phyloP scores from a whole-genome alignment of 2,329 filamentous ascomycete genomes.

The Monosporascus ibericus region DNA sequence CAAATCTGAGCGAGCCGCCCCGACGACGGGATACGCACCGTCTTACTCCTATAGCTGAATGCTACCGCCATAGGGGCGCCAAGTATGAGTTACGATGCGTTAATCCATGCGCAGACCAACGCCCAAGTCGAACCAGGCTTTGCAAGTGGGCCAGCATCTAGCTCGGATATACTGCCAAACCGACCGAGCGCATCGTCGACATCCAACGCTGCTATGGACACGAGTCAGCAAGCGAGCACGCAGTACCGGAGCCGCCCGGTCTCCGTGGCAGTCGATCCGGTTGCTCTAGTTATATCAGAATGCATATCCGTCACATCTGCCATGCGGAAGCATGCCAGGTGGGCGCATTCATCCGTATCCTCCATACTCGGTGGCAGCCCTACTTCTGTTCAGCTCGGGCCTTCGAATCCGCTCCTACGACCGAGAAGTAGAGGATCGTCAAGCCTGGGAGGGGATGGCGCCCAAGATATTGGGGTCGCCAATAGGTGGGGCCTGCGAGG shows the following conservation, averaged over 20 bases:
- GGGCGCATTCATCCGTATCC: slow-evolving; percentile 91
- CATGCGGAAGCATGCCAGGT: slow-evolving; percentile 95
- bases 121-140: slow-evolving; percentile 20
- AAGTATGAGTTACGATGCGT: slow-evolving; percentile 32
- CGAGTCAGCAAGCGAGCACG: slow-evolving; percentile 27
- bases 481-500: slow-evolving; percentile 91
- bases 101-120: slow-evolving; percentile 25
- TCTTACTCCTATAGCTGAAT: background rate
- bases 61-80: slow-evolving; percentile 18
- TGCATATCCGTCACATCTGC: slow-evolving; percentile 97
- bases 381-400: slow-evolving; percentile 49
- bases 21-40: too few relatives aligned
- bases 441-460: slow-evolving; percentile 32
- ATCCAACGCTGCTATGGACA: slow-evolving; percentile 26
- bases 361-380: slow-evolving; percentile 82
- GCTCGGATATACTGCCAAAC: slow-evolving; percentile 14
- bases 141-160: slow-evolving; percentile 18
- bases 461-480: slow-evolving; percentile 54
- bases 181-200: slow-evolving; percentile 16
- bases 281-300: slow-evolving; percentile 93
- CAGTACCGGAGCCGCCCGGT: slow-evolving; percentile 57
- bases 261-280: slow-evolving; percentile 80
- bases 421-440: slow-evolving; percentile 36
- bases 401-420: slow-evolving; percentile 35
- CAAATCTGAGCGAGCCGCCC: too few relatives aligned